Evolutionary conservation across 257 asterid species (phyloP), one percentile per base, ranked within the genome.

Genomic region (Solanum sitiens): DNA sequence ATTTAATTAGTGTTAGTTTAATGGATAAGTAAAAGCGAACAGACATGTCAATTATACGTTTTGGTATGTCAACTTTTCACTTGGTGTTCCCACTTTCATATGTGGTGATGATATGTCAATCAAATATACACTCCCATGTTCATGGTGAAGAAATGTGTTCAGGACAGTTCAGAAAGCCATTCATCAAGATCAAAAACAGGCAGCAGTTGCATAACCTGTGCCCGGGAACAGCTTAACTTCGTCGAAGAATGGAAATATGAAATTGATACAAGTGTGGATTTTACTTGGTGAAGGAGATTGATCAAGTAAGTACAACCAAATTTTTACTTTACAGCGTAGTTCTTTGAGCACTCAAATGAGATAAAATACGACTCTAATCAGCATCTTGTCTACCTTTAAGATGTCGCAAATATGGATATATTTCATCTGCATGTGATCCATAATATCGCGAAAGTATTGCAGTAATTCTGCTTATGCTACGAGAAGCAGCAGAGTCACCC

Each of bases 381-480:
- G 63, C 70, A 82, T 50, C 85, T 82, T 16, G 30, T 25, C 70
- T 50, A 50, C 20, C 85, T 50, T 50, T 75, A 20, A 91, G 91
- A 75, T 32, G 37, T 45, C 40, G 94, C 89, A 95, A 76, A 87
- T 88, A 88, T 61, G 98, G 98, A 83, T 94, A 89, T 86, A 95
- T 33, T 86, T 87, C 87, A 90, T 91, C 92, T 35, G 92, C 91
- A 88, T 95, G 96, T 8, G 93, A 86, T 70, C 99, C 99, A 89
- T 94, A 97, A 86, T 94, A 90, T 44, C 91, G 93, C 11, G 89
- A 88, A 89, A 95, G 93, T 88, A 94, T 93, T 44, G 92, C 87
- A 23, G 84, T 63, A 40, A 92, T 85, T 79, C 91, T 91, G 67
- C 74, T 87, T 12, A 87, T 85, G 92, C 76, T 87, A 65, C 87